Base-by-base conservation (phyloP, 129 eudicot species). In the Chrysanthemum lavandulifolium region DNA sequence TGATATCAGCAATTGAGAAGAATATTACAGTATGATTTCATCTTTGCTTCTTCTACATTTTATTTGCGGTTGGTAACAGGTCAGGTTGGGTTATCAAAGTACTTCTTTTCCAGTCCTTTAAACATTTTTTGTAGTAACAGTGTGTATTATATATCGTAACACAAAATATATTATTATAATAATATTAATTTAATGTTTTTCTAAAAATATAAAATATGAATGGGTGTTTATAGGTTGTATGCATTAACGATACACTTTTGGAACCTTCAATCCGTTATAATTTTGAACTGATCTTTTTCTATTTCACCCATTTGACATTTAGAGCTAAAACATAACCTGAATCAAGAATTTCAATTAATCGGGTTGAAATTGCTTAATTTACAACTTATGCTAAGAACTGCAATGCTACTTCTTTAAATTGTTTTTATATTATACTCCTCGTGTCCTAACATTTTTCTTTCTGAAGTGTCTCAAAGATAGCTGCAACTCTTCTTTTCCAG, bases 1-100 rank as follows among this genome's bases (percentile, higher is more conserved):
- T 95, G 91, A 91, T 80, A 79, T 82, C 82, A 80, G 84, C 97
- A 57, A 82, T 95, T 75, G 95, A 88, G 81, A 88, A 76, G 53
- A 95, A 95, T 76, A 88, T 95, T 18, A 86, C 96, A 31, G 99
- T 95, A 86, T 63, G 82, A 54, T 72, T 65, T 60, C 75, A 69
- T 55, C 23, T 51, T 54, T 73, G 6, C 19, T 81, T 52, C 68
- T 58, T 75, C 48, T 21, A 23, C 40, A 2, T 48, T 2, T 25
- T 13, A 68, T 19, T 48, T 48, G 40, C 25, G 6, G 7, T 52
- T 9, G 2, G 48, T 15, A 40, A 65, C 10, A 40, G 70, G 15
- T 18, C 23, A 13, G 49, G 47, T 29, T 61, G 67, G 47, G 69
- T 23, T 33, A 64, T 13, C 52, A 3, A n/a, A 36, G 16, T 23